A percentile compares a stretch with the other conserved stretches of the same genome.
These are phyloP conservation scores for Penicillium fuscoglaucum DNA, from an alignment of 2,329 filamentous ascomycete genomes.

Conservation along the genomic window DNA sequence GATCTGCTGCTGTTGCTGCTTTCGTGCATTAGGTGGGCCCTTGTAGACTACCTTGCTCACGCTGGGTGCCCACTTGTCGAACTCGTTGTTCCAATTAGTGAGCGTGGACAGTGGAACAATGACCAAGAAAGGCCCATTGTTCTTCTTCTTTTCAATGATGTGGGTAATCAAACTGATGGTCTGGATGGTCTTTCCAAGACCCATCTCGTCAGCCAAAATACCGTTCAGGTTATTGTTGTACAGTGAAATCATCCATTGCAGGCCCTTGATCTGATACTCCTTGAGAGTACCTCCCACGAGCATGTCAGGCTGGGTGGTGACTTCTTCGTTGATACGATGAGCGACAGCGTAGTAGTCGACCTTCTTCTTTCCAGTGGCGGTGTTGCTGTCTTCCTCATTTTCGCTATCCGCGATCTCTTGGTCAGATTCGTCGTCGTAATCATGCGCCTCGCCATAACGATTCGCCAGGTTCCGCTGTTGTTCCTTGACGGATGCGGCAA, in stretches of 20 bases:
- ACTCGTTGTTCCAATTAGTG: conserved; percentile 98
- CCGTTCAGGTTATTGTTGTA: conserved; percentile 99
- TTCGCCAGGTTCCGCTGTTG: conserved; percentile 84
- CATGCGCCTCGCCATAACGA: conserved; percentile 68
- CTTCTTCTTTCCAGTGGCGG: conserved; percentile 61
- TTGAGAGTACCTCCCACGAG: conserved; percentile 91
- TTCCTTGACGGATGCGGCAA: conserved; percentile 88
- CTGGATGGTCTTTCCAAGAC: conserved; percentile 98
- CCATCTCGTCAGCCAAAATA: conserved; percentile 98
- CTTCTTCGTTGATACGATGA: conserved; percentile 91
- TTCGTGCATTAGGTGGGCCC: conserved; percentile 83
- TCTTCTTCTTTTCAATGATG: conserved; percentile 91
- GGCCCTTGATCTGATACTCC: conserved; percentile 96
- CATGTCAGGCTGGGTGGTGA: conserved; percentile 77
- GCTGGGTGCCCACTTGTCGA: conserved; percentile 96
- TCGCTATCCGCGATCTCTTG: conserved; percentile 68
- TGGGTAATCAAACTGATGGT: conserved; percentile 98
- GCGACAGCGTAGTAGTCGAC: conserved; percentile 99
- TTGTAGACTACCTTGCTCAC: conserved; percentile 92
- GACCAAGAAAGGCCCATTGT: conserved; percentile 88
- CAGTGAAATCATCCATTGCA: conserved; percentile 99
- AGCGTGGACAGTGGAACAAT: conserved; percentile 96
- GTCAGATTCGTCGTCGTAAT: conserved; percentile 59
- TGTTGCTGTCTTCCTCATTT: conserved; percentile 62
- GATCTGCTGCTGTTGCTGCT: conserved; percentile 89